Conservation (phyloP, 148 eudicot genomes). For the Cornus florida region DNA sequence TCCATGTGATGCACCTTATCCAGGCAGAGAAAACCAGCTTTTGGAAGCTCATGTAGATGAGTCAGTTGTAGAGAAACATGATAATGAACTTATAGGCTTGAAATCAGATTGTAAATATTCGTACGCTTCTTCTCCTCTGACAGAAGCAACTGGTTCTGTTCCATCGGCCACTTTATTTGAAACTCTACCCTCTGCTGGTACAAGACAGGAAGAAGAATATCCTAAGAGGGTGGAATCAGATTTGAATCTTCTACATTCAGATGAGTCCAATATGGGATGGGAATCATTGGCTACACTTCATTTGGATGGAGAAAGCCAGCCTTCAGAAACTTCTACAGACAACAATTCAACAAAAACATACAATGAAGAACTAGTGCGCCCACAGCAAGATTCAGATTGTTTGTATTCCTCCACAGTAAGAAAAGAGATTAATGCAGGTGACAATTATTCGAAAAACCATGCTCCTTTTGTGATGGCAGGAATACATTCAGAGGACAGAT, state of each 20-base stretch:
- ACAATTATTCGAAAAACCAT: constrained; percentile 11
- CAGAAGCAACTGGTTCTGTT: constrained; percentile 7
- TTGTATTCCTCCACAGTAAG: constrained; percentile 11
- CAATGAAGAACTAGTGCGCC: constrained; percentile 10
- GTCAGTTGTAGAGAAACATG: constrained; percentile 7
- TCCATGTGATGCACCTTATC: constrained; percentile 11
- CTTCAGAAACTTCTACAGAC: constrained; percentile 12
- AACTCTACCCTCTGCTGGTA: constrained; percentile 18
- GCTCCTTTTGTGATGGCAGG: constrained; percentile 3
- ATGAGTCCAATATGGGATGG: constrained; percentile 25
- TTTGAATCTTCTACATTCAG: constrained; percentile 13
- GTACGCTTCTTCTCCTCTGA: background rate
- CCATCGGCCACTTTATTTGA: background rate
- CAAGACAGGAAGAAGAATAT: background rate
- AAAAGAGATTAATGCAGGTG: constrained; percentile 14
- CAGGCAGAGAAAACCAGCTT: constrained; percentile 7
- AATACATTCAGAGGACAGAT: constrained; percentile 5
- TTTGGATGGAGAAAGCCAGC: constrained; percentile 14
- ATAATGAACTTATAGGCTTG: constrained; percentile 2
- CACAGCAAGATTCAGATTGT: constrained; percentile 11
- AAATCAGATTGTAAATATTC: constrained; percentile 8
- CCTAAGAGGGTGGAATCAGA: constrained; percentile 1
- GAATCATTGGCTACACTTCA: constrained; percentile 6
- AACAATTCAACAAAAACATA: background rate
- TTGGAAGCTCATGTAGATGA: constrained; percentile 4